Percentiles rank a stretch among this genome's conserved stretches.
These are phyloP conservation scores for Nakataea oryzae DNA, from an alignment of 2,329 filamentous ascomycete species.

Conservation along the genomic window DNA sequence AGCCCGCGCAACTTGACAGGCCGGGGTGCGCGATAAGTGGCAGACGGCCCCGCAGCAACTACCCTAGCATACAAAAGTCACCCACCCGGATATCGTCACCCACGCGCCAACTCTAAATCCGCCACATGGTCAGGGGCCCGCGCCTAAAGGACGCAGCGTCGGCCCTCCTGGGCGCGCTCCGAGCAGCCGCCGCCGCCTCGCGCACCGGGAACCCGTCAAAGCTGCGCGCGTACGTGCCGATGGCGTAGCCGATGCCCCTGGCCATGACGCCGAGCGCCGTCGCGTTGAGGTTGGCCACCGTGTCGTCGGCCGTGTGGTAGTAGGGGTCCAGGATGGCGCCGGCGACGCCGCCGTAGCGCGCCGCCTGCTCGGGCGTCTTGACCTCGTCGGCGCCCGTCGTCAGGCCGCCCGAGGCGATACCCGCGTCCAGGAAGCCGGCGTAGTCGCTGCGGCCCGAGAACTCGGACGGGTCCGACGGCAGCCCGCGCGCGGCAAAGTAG, in stretches of 20 bases:
- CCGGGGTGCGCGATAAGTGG: too few relatives aligned
- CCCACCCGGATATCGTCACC: background rate
- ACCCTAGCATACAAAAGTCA: background rate
- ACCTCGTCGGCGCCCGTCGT: conserved; percentile 47
- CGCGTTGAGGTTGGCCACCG: conserved; percentile 38
- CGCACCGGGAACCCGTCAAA: conserved; percentile 18
- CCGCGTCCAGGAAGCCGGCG: conserved; percentile 51
- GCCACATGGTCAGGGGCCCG: background rate
- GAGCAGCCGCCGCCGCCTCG: background rate
- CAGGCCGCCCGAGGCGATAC: conserved; percentile 57
- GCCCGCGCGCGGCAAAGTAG: conserved; percentile 24
- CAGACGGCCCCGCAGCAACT: too few relatives aligned
- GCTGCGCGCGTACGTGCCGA: conserved; percentile 37
- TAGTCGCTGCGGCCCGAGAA: conserved; percentile 57
- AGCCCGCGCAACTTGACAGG: too few relatives aligned
- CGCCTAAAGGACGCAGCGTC: background rate
- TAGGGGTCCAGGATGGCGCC: conserved; percentile 35
- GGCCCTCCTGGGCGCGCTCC: background rate
- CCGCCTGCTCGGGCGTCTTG: conserved; percentile 42
- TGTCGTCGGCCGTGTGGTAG: conserved; percentile 35
- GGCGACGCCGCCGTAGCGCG: conserved; percentile 50
- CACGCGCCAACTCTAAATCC: background rate
- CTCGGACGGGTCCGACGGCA: conserved; percentile 34
- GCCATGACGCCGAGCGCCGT: conserved; percentile 43
- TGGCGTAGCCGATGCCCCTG: conserved; percentile 41